A percentile compares a stretch with the other conserved stretches of the same genome.
Evolutionary conservation across 352 stramenopile species (phyloP).

Genomic region (Globisporangium okanoganense): DNA sequence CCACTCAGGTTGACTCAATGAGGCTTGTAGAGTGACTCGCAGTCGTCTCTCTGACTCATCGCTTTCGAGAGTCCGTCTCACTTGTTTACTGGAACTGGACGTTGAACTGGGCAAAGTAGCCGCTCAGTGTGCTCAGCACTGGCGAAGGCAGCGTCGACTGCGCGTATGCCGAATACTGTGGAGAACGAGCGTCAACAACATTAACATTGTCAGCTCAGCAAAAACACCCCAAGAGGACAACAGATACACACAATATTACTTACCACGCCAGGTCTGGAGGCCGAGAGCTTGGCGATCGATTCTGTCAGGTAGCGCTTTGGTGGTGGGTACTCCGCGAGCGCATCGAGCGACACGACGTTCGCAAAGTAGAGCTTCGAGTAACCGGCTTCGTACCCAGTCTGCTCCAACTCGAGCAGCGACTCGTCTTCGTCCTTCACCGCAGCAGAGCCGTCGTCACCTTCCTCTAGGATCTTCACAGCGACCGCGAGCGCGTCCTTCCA

Average conservation of each 20-base stretch:
- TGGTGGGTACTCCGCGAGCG: constrained; percentile 72
- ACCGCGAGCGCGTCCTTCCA: constrained; percentile 50
- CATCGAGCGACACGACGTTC: constrained; percentile 78
- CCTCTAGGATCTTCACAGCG: constrained; percentile 57
- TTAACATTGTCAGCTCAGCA: not conserved
- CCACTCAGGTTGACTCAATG: not conserved
- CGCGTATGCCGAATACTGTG: constrained; percentile 47
- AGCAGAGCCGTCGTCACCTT: constrained; percentile 50
- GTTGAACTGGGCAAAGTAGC: constrained; percentile 68
- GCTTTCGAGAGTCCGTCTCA: not conserved
- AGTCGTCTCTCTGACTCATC: not conserved
- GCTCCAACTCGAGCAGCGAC: constrained; percentile 65
- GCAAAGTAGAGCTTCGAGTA: constrained; percentile 94
- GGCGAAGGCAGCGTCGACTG: constrained; percentile 36
- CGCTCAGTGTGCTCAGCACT: constrained; percentile 32
- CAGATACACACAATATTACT: constrained; percentile 12
- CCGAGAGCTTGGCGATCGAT: constrained; percentile 66
- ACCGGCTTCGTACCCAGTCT: constrained; percentile 91
- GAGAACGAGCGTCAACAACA: not conserved
- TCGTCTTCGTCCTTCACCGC: constrained; percentile 80
- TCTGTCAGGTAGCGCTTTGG: constrained; percentile 62
- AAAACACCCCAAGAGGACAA: not conserved
- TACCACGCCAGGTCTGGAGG: constrained; percentile 60
- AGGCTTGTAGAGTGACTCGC: not conserved
- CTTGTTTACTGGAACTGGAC: constrained; percentile 51